Conservation (phyloP, 2,329 filamentous ascomycete species). For the Metarhizium humberi region DNA sequence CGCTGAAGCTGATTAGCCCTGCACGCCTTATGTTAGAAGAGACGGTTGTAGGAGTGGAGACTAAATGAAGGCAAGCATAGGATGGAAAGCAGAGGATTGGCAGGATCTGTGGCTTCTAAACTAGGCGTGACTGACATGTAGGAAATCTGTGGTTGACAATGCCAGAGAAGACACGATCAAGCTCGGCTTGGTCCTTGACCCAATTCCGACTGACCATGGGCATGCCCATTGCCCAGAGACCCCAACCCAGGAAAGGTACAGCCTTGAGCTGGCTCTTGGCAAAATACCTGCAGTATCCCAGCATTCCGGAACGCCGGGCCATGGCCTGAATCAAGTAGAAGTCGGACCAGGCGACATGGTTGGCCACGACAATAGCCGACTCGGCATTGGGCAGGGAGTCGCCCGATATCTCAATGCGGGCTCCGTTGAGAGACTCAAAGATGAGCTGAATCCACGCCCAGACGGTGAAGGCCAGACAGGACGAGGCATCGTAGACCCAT, state of each 20-base stretch:
- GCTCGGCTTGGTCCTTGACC: slow-evolving; percentile 45
- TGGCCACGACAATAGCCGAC: slow-evolving; percentile 49
- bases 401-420: slow-evolving; percentile 42
- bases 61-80: neutral
- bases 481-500: slow-evolving; percentile 44
- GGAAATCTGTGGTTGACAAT: slow-evolving; percentile 43
- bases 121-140: slow-evolving; percentile 37
- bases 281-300: slow-evolving; percentile 53
- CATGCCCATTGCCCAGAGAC: slow-evolving; percentile 56
- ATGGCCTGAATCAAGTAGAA: slow-evolving; percentile 56
- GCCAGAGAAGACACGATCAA: slow-evolving; percentile 47
- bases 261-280: slow-evolving; percentile 49
- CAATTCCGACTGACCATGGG: slow-evolving; percentile 52
- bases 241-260: slow-evolving; percentile 55
- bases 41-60: too few species aligned
- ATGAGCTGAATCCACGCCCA: slow-evolving; percentile 50
- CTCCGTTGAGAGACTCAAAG: slow-evolving; percentile 45
- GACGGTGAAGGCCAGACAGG: slow-evolving; percentile 41
- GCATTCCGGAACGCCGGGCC: slow-evolving; percentile 45
- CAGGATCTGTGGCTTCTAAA: neutral
- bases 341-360: slow-evolving; percentile 53
- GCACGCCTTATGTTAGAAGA: neutral
- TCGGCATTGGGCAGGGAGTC: slow-evolving; percentile 42
- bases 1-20: slow-evolving; percentile 58
- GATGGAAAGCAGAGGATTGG: too few species aligned